phyloP scores from a whole-genome alignment of 352 stramenopile species.

The Globisporangium spinosum region DNA sequence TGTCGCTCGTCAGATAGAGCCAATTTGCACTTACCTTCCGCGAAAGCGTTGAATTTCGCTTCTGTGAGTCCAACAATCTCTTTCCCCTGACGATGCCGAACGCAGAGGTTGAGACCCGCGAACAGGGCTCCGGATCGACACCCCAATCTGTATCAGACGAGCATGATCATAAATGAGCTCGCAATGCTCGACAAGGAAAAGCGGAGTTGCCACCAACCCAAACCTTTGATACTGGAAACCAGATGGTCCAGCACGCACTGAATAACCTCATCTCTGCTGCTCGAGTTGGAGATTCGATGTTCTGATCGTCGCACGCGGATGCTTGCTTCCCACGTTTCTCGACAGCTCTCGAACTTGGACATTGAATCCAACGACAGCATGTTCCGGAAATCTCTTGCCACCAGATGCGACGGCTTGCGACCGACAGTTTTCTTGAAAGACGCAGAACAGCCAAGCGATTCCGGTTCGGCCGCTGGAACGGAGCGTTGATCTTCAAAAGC shows the following conservation, averaged over 20 bases:
- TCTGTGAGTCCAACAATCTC: conserved; percentile 36
- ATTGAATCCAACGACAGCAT: conserved; percentile 28
- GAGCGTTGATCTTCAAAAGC: conserved; percentile 51
- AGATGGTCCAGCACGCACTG: conserved; percentile 53
- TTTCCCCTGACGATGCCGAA: conserved; percentile 45
- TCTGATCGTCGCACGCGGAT: conserved; percentile 28
- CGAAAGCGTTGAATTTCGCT: conserved; percentile 50
- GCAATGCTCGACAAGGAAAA: background rate
- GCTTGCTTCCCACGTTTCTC: conserved; percentile 40
- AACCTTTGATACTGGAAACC: conserved; percentile 57
- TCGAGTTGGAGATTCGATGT: conserved; percentile 23
- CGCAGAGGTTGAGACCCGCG: conserved; percentile 60
- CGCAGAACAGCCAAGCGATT: conserved; percentile 40
- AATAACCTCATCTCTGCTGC: conserved; percentile 38
- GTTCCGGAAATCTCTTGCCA: conserved; percentile 44
- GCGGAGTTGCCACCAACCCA: background rate
- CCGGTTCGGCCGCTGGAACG: conserved; percentile 55
- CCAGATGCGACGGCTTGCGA: conserved; percentile 39
- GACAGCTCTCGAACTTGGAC: conserved; percentile 43
- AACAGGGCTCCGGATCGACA: conserved; percentile 62
- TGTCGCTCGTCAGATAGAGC: conserved; percentile 10
- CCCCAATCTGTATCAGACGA: conserved; percentile 45
- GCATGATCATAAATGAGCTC: background rate
- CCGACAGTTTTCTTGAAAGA: conserved; percentile 29
- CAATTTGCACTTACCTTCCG: conserved; percentile 14